Percentiles rank a stretch among this genome's conserved stretches.
phyloP scores from a whole-genome alignment of 2,329 filamentous ascomycete species.

The Waltergamsia citrina region DNA sequence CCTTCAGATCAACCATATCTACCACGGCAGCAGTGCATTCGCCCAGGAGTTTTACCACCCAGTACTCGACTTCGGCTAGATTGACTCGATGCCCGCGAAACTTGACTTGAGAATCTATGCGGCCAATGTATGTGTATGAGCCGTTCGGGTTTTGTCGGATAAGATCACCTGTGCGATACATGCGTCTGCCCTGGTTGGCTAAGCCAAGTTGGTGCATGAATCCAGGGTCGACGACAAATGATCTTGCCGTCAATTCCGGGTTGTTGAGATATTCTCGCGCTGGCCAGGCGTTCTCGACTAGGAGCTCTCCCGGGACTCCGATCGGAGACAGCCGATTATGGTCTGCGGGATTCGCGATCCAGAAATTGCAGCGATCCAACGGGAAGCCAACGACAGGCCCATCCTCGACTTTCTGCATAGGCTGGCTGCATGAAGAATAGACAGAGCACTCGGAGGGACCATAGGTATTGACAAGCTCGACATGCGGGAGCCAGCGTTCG shows the following conservation, averaged over 20 bases:
- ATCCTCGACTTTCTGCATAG: conserved; percentile 1
- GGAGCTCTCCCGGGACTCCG: conserved; percentile 13
- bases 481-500: conserved; percentile 2
- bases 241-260: conserved; percentile 2
- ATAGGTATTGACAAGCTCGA: background rate
- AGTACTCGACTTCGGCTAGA: conserved; percentile 16
- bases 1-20: conserved; percentile 4
- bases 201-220: conserved; percentile 27
- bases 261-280: conserved; percentile 11
- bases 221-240: conserved; percentile 11
- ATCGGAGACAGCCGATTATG: conserved; percentile 10
- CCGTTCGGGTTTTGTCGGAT: conserved; percentile 1
- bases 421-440: conserved; percentile 15
- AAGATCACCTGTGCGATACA: conserved; percentile 6
- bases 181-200: conserved; percentile 7
- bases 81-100: conserved; percentile 46
- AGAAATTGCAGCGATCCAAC: conserved; percentile 4
- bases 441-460: conserved; percentile 3
- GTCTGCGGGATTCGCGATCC: conserved; percentile 10
- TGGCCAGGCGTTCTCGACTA: conserved; percentile 10
- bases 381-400: conserved; percentile 2
- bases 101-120: conserved; percentile 50
- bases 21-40: conserved; percentile 1
- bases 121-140: conserved; percentile 22
- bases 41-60: conserved; percentile 4